Conservation (phyloP, 2,329 filamentous ascomycete genomes). For the Fusarium sp. region DNA sequence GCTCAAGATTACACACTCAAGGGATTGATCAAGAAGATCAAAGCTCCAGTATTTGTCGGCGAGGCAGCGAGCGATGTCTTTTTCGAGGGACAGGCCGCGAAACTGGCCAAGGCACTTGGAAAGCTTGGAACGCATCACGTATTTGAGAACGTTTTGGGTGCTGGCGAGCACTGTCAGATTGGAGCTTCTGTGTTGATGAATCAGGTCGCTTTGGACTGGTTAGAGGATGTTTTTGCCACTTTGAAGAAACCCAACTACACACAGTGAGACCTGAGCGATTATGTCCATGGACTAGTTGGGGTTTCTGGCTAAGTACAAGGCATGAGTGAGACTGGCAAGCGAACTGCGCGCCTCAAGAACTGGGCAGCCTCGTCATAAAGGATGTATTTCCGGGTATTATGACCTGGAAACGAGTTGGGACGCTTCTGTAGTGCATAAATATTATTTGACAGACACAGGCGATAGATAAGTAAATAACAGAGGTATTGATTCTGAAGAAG, state of each 20-base stretch:
- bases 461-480: too few relatives aligned
- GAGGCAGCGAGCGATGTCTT: conserved; percentile 31
- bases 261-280: neutral
- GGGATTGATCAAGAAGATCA: conserved; percentile 33
- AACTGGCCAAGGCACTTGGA: conserved; percentile 11
- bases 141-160: conserved; percentile 1
- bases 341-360: too few relatives aligned
- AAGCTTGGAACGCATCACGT: conserved; percentile 6
- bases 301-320: neutral
- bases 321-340: too few relatives aligned
- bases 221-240: conserved; percentile 16
- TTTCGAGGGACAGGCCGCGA: conserved; percentile 15
- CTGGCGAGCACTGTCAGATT: conserved; percentile 19
- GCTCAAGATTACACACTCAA: conserved; percentile 31
- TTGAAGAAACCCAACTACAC: neutral
- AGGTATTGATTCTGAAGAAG: too few relatives aligned
- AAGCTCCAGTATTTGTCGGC: conserved; percentile 42
- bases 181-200: conserved; percentile 23
- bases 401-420: too few relatives aligned
- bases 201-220: conserved; percentile 25
- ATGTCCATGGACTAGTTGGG: neutral
- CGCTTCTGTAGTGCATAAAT: too few relatives aligned
- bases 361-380: too few relatives aligned
- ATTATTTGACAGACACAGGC: too few relatives aligned
- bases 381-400: too few relatives aligned